Evolutionary conservation across 1,284 basidiomycete genomes (phyloP).

Genomic region (Microbotryum saponariae): DNA sequence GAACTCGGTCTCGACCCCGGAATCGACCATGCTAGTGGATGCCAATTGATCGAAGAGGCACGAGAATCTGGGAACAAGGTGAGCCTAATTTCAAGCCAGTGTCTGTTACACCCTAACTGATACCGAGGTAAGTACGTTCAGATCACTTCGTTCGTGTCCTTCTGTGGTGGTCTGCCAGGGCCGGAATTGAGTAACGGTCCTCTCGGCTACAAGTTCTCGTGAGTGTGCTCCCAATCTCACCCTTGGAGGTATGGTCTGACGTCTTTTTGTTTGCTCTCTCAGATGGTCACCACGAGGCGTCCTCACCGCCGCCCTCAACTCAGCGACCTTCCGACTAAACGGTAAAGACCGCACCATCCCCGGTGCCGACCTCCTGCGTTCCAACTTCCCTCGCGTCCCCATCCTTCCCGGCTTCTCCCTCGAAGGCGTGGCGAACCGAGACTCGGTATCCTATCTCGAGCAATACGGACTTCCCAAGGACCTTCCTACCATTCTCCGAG

Average conservation of each 20-base stretch:
- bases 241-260: neutral
- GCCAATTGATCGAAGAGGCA: slow-evolving; percentile 57
- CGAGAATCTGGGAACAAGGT: slow-evolving; percentile 50
- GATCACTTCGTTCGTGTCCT: slow-evolving; percentile 75
- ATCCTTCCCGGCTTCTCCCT: slow-evolving; percentile 61
- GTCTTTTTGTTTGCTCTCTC: neutral
- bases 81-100: neutral
- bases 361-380: slow-evolving; percentile 52
- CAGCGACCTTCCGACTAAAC: slow-evolving; percentile 61
- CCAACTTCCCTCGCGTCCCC: slow-evolving; percentile 58
- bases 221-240: neutral
- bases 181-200: slow-evolving; percentile 53
- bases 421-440: slow-evolving; percentile 82
- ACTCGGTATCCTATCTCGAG: slow-evolving; percentile 68
- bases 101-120: neutral
- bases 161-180: slow-evolving; percentile 87
- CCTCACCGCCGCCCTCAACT: slow-evolving; percentile 70
- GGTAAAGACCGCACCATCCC: slow-evolving; percentile 50
- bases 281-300: slow-evolving; percentile 82
- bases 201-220: slow-evolving; percentile 81
- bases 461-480: slow-evolving; percentile 59
- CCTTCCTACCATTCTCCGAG: slow-evolving; percentile 66
- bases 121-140: neutral
- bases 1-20: slow-evolving; percentile 91
- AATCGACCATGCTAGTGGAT: slow-evolving; percentile 88